These are phyloP conservation scores for Alternaria consortialis DNA, from an alignment of 2,329 filamentous ascomycete species.

Conservation along the genomic window DNA sequence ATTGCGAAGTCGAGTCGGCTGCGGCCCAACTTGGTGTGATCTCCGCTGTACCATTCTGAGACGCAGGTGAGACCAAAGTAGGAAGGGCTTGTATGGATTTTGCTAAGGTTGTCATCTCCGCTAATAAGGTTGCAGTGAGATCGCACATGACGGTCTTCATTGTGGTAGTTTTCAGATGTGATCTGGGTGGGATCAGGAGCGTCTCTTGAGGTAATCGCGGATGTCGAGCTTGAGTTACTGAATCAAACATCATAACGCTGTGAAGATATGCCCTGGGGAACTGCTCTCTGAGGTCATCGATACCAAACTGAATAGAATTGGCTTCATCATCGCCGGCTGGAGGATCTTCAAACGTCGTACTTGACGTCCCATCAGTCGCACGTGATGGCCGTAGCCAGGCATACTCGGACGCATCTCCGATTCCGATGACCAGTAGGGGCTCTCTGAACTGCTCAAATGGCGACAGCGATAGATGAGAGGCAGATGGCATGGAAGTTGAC, in stretches of 20 bases:
- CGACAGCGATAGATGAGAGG: constrained; percentile 79
- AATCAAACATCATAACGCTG: constrained; percentile 82
- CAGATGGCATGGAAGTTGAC: constrained; percentile 79
- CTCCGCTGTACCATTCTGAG: constrained; percentile 39
- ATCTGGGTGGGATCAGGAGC: constrained; percentile 72
- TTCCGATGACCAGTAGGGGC: constrained; percentile 80
- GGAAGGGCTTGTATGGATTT: constrained; percentile 62
- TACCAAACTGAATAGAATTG: constrained; percentile 64
- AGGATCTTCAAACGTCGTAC: constrained; percentile 19
- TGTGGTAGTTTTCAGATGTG: constrained; percentile 77
- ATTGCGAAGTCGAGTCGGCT: constrained; percentile 36
- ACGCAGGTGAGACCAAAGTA: constrained; percentile 67
- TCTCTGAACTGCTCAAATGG: constrained; percentile 93
- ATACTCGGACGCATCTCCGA: constrained; percentile 80
- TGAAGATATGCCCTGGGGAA: constrained; percentile 81
- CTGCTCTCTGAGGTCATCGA: constrained; percentile 74
- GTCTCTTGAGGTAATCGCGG: constrained; percentile 69
- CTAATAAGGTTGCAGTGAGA: constrained; percentile 55
- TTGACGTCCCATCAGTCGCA: constrained; percentile 25
- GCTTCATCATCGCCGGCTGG: constrained; percentile 39
- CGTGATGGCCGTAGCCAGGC: constrained; percentile 55
- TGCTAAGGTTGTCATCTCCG: constrained; percentile 59
- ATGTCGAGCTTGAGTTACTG: constrained; percentile 52
- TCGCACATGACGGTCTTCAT: constrained; percentile 58
- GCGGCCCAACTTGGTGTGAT: constrained; percentile 42